Percentiles rank a stretch among this genome's conserved stretches.
Evolutionary conservation across 345 rosid species (phyloP).

Genomic region (Viola odorata): DNA sequence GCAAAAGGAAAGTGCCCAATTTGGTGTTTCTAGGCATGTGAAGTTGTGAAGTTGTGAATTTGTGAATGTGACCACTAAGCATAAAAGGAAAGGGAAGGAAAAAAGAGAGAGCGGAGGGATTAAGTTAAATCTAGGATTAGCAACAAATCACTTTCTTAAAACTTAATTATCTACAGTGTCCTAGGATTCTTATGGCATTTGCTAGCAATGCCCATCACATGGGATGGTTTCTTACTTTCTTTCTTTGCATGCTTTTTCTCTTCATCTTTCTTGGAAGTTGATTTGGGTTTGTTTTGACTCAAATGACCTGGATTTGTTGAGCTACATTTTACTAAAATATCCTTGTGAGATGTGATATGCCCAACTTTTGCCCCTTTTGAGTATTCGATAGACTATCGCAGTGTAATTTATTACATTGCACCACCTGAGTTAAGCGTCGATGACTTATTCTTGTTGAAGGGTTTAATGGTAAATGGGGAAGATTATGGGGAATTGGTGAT

Average conservation of each 20-base stretch:
- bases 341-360: too few relatives aligned
- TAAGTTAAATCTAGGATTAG: too few relatives aligned
- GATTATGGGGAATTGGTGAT: too few relatives aligned
- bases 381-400: too few relatives aligned
- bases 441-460: background rate
- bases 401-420: too few relatives aligned
- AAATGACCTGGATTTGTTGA: too few relatives aligned
- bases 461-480: slow-evolving; percentile 5
- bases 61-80: too few relatives aligned
- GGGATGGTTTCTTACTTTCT: too few relatives aligned
- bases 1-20: slow-evolving; percentile 10
- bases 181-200: background rate
- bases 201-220: slow-evolving; percentile 19
- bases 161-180: slow-evolving; percentile 2
- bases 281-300: background rate
- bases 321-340: background rate
- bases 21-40: background rate
- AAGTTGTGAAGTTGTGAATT: too few relatives aligned
- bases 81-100: too few relatives aligned
- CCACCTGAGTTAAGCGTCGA: background rate
- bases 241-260: background rate
- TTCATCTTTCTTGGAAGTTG: background rate
- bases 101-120: too few relatives aligned
- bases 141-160: background rate
- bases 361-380: background rate